Base-by-base conservation (phyloP, 2,329 filamentous ascomycete species). In the Juglanconis oblonga region DNA sequence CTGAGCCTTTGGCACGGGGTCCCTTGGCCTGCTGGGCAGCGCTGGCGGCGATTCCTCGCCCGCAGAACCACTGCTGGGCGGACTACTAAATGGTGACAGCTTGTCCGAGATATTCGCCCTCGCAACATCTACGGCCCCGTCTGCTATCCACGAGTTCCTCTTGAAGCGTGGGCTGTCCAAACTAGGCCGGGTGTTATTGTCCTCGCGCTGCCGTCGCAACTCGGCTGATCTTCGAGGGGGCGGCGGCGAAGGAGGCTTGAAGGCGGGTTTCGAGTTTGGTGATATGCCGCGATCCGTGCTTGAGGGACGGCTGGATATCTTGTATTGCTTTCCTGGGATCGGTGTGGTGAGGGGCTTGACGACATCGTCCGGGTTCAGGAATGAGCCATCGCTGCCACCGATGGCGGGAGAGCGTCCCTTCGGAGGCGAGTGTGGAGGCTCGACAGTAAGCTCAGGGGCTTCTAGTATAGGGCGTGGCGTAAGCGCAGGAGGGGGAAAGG, bases 81-180 rank as follows among this genome's bases (percentile, higher is more conserved):
- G 92, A 40, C 92, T 97, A 68, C 81, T 92, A 70, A 97, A 97
- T 0, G 94, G 93, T 1, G 94, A 97, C 0, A 87, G 70, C 68
- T 78, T 76, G 62, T 78, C 72, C 69, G 74, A 49, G 70, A 77
- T 38, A 68, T 76, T 67, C 48, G 64, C 74, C 68, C 65, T 72
- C 63, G 66, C 59, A n/a, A 57, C n/a, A 45, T 78, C 76, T 31
- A 71, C 64, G 5, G 63, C 58, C 24, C 56, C 62, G 7, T 71
- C 68, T 11, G 63, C 63, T 10, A 68, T 56, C 58, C 67, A 66
- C 10, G 68, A 68, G 7, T 66, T 60, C 14, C 69, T 68, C 5
- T 70, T 70, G 29, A 79, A 76, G 56, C 73, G 66, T 7, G 74
- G 72, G 73, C 96, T 96, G 45, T 91, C 90, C 35, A 87, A 86